phyloP scores from a whole-genome alignment of 2,329 filamentous ascomycete species.

The Emmonsia crescens region DNA sequence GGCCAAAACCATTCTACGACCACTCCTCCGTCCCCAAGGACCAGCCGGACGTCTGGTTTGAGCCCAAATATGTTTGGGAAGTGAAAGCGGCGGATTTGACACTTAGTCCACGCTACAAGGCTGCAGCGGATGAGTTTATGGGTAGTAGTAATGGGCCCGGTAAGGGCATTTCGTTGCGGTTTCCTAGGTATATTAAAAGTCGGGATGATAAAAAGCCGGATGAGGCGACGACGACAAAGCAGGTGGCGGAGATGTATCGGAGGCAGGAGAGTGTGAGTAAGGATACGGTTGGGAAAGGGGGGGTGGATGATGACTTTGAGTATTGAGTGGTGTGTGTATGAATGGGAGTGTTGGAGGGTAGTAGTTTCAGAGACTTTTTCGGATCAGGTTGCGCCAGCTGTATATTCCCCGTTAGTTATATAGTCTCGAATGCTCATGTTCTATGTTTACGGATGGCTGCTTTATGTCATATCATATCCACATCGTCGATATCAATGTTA shows the following conservation, averaged over 20 bases:
- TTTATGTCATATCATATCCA: not conserved
- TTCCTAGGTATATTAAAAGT: slow-evolving; percentile 83
- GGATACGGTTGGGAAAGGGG: slow-evolving; percentile 72
- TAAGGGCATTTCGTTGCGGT: slow-evolving; percentile 76
- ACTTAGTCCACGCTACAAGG: slow-evolving; percentile 82
- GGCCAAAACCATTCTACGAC: slow-evolving; percentile 85
- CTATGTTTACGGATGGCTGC: not conserved
- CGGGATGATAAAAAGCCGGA: slow-evolving; percentile 95
- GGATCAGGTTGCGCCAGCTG: not conserved
- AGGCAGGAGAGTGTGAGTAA: slow-evolving; percentile 86
- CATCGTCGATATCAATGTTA: not conserved
- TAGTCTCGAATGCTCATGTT: not conserved
- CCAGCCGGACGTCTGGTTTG: slow-evolving; percentile 97
- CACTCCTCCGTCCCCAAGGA: slow-evolving; percentile 78
- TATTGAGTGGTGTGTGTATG: slow-evolving; percentile 46
- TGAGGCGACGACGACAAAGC: slow-evolving; percentile 69
- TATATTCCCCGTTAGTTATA: not conserved
- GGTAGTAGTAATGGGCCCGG: slow-evolving; percentile 53
- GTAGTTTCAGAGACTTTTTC: not conserved
- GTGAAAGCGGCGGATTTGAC: slow-evolving; percentile 95
- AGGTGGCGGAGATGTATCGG: slow-evolving; percentile 93
- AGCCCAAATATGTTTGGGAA: slow-evolving; percentile 91
- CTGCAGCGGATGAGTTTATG: slow-evolving; percentile 72
- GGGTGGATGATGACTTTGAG: slow-evolving; percentile 96
- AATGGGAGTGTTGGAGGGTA: not conserved